phyloP scores from a whole-genome alignment of 306 rosid genomes.

The Malus orientalis region DNA sequence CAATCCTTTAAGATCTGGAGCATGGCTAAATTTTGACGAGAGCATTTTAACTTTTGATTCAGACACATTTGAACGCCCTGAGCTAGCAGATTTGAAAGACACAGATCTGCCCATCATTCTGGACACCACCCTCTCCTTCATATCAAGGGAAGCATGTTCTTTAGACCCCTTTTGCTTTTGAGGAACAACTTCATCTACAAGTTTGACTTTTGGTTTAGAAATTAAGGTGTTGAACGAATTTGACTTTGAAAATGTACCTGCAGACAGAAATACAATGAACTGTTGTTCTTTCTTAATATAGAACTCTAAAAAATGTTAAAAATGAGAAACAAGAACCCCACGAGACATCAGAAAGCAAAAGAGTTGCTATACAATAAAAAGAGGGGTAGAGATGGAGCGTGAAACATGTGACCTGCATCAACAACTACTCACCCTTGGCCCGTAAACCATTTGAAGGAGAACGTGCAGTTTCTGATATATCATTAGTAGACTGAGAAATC shows the following conservation, averaged over 20 bases:
- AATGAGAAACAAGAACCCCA: neutral
- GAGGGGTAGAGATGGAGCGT: neutral
- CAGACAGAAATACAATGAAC: constrained; percentile 12
- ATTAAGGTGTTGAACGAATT: constrained; percentile 51
- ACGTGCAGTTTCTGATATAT: constrained; percentile 31
- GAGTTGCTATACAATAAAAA: neutral
- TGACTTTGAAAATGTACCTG: constrained; percentile 68
- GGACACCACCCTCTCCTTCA: constrained; percentile 36
- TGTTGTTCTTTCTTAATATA: neutral
- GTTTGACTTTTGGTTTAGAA: constrained; percentile 63
- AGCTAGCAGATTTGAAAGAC: constrained; percentile 53
- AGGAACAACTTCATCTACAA: constrained; percentile 54
- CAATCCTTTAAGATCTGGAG: constrained; percentile 50
- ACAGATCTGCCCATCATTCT: constrained; percentile 51
- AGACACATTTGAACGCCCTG: constrained; percentile 38
- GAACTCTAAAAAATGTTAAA: neutral
- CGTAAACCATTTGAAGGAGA: constrained; percentile 37
- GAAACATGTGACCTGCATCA: neutral
- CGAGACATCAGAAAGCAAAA: neutral
- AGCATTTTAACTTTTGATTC: constrained; percentile 75
- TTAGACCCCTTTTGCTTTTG: constrained; percentile 50
- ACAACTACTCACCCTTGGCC: constrained; percentile 37
- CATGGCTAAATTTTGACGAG: constrained; percentile 31
- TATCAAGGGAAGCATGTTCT: constrained; percentile 47
- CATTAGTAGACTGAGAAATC: constrained; percentile 28